phyloP scores from a whole-genome alignment of 2,329 filamentous ascomycete species.

The Furcasterigmium sp. region DNA sequence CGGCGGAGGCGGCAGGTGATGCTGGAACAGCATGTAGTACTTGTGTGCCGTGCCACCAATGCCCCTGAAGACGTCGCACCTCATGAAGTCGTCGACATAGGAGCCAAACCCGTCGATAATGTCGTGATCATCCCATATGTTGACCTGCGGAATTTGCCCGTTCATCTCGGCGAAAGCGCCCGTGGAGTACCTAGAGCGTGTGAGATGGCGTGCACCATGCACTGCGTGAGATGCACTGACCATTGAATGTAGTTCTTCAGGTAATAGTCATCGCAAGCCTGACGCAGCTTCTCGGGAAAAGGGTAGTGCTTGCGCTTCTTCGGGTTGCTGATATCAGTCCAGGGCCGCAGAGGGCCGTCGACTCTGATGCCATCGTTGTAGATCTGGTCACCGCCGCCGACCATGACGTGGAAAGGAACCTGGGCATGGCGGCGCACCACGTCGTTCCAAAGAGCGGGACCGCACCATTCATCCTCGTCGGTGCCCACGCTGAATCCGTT shows the following conservation, averaged over 20 bases:
- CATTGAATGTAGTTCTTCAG: slow-evolving; percentile 80
- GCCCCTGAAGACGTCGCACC: slow-evolving; percentile 83
- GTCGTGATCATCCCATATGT: slow-evolving; percentile 97
- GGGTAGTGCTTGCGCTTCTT: slow-evolving; percentile 73
- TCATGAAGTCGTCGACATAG: slow-evolving; percentile 92
- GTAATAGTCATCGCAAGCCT: slow-evolving; percentile 85
- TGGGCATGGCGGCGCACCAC: slow-evolving; percentile 76
- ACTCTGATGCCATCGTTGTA: slow-evolving; percentile 94
- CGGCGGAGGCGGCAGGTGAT: slow-evolving; percentile 78
- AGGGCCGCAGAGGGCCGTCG: slow-evolving; percentile 71
- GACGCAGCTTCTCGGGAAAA: slow-evolving; percentile 74
- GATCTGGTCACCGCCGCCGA: slow-evolving; percentile 92
- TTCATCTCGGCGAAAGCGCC: slow-evolving; percentile 83
- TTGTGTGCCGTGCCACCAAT: slow-evolving; percentile 92
- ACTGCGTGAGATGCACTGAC: slow-evolving; percentile 26
- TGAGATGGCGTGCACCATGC: neutral
- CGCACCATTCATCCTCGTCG: slow-evolving; percentile 80
- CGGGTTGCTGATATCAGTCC: slow-evolving; percentile 80
- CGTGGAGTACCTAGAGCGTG: slow-evolving; percentile 60
- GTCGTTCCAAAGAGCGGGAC: slow-evolving; percentile 92
- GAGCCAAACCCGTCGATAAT: slow-evolving; percentile 92
- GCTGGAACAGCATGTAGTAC: slow-evolving; percentile 97
- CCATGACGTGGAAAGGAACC: slow-evolving; percentile 87
- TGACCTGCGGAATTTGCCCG: slow-evolving; percentile 90
- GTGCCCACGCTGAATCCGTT: slow-evolving; percentile 93